Evolutionary conservation across 495 filamentous ascomycete genomes (phyloP).

Genomic region (Penicillium subrubescens): DNA sequence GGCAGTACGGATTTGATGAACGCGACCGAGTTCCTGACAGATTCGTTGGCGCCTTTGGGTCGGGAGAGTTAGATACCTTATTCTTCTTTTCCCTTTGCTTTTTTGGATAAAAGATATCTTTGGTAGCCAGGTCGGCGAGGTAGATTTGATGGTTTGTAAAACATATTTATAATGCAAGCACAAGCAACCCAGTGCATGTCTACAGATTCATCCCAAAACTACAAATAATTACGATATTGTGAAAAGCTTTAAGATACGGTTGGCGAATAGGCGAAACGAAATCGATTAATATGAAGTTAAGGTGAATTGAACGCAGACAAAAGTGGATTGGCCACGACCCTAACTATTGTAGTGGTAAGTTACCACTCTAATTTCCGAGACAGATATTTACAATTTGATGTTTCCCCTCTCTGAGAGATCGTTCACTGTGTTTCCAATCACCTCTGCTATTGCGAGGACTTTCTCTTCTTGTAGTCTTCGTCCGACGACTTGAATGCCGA

Average conservation of each 20-base stretch:
- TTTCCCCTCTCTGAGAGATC: background rate
- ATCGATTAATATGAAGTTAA: no score
- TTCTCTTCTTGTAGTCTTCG: background rate
- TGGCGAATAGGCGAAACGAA: no score
- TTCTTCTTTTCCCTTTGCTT: background rate
- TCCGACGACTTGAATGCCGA: background rate
- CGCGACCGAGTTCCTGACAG: slow-evolving; percentile 80
- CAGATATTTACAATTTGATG: background rate
- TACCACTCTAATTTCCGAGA: no score
- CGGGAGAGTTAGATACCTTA: slow-evolving; percentile 52
- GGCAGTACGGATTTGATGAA: slow-evolving; percentile 94
- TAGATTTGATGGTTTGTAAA: slow-evolving; percentile 18
- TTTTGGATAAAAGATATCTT: background rate
- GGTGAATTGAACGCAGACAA: no score
- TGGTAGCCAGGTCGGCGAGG: background rate
- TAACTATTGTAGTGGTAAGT: no score
- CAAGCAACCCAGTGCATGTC: slow-evolving; percentile 3
- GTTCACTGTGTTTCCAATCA: background rate
- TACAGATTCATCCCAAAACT: background rate
- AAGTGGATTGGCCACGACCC: no score
- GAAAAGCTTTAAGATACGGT: no score
- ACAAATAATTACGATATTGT: background rate
- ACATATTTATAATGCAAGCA: slow-evolving; percentile 25
- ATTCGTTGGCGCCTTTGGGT: slow-evolving; percentile 80
- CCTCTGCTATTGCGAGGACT: background rate